Conservation (phyloP, 177 flowering plant species). For the Vitis hybrid region DNA sequence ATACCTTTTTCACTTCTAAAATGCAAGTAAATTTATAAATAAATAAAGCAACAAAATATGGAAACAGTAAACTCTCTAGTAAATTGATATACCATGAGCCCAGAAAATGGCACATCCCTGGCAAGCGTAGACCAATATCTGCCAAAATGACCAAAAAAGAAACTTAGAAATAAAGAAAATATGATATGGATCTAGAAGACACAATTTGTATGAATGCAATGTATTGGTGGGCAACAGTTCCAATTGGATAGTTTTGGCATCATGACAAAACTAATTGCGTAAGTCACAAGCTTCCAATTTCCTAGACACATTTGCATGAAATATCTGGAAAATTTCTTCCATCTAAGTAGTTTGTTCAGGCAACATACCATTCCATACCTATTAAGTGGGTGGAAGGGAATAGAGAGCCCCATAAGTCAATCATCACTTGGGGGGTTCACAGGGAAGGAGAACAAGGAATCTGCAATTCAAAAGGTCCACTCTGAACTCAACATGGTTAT, state of each 20-base stretch:
- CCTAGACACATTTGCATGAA: too few relatives aligned
- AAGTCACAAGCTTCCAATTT: not conserved
- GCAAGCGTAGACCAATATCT: slow-evolving; percentile 95
- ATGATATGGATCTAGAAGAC: not conserved
- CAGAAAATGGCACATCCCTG: slow-evolving; percentile 97
- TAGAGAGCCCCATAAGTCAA: too few relatives aligned
- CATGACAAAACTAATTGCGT: slow-evolving; percentile 1
- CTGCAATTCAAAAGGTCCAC: too few relatives aligned
- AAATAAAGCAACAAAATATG: not conserved
- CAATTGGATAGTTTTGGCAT: not conserved
- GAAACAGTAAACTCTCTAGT: not conserved
- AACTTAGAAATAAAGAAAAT: not conserved
- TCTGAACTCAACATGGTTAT: too few relatives aligned
- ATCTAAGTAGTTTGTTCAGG: too few relatives aligned
- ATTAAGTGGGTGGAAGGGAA: too few relatives aligned
- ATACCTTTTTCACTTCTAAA: too few relatives aligned
- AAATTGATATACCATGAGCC: slow-evolving; percentile 65
- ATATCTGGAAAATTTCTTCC: too few relatives aligned
- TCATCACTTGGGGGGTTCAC: too few relatives aligned
- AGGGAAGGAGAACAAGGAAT: too few relatives aligned
- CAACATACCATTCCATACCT: too few relatives aligned
- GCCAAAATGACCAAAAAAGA: slow-evolving; percentile 25
- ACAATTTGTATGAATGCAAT: not conserved
- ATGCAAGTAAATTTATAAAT: not conserved
- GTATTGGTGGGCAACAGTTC: not conserved